Percentiles rank a stretch among this genome's conserved stretches.
phyloP scores from a whole-genome alignment of 2,329 filamentous ascomycete species.

The Fusarium chaquense region DNA sequence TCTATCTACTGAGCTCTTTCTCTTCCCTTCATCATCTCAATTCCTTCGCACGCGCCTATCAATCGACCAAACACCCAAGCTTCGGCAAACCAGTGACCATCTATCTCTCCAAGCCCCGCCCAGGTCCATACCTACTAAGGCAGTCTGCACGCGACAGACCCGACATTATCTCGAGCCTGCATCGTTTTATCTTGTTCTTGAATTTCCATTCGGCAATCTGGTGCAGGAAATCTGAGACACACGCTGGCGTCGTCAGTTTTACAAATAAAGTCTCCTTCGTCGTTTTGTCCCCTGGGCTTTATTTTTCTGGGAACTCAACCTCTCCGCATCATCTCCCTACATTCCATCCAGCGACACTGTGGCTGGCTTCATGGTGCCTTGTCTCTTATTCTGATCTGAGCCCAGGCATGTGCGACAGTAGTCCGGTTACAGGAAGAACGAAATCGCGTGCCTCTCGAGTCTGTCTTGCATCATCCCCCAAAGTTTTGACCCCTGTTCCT shows the following conservation, averaged over 20 bases:
- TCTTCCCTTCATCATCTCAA: not conserved
- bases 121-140: not conserved
- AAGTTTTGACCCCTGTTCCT: conserved; percentile 29
- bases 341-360: conserved; percentile 32
- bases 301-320: conserved; percentile 8
- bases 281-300: not conserved
- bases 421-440: conserved; percentile 31
- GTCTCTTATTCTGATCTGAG: conserved; percentile 26
- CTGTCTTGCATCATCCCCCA: conserved; percentile 28
- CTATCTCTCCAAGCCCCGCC: conserved; percentile 1
- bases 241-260: not conserved
- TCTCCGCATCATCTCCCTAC: conserved; percentile 19
- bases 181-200: conserved; percentile 19
- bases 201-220: not conserved
- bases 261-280: conserved; percentile 26
- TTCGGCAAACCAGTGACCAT: conserved; percentile 34
- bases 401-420: conserved; percentile 44
- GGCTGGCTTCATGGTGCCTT: conserved; percentile 31
- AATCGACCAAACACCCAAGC: conserved; percentile 15
- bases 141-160: not conserved
- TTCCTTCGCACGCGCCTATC: conserved; percentile 22
- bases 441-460: conserved; percentile 39
- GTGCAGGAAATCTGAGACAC: conserved; percentile 2
- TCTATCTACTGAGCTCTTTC: conserved; percentile 1
- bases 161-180: not conserved